Base-by-base conservation (phyloP, 2,329 filamentous ascomycete genomes). In the Zymoseptoria pseudotritici region DNA sequence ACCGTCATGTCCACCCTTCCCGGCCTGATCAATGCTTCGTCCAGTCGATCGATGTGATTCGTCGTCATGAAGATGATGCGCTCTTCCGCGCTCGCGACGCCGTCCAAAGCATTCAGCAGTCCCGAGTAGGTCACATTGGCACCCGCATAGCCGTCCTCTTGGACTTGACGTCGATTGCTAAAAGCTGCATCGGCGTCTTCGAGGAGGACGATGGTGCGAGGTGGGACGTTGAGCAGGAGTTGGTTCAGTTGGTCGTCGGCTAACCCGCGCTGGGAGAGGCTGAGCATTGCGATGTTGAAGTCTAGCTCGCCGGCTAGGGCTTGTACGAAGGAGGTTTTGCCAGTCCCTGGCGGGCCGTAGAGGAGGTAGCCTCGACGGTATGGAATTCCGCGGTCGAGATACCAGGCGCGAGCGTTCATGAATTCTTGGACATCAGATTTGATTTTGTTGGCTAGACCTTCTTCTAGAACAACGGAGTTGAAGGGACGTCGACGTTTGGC, bases 321-420 rank as follows among this genome's bases (percentile, higher is more conserved):
- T 74, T 97, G 91, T 63, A 99, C 97, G 68, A 99, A 97, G 0
- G 91, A 96, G 62, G 89, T 97, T 78, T 96, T 97, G 42, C 91
- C 95, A 50, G 89, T 96, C 0, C 92, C 92, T 0, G 92, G 92
- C 3, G 92, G 91, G 0, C 92, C 92, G 69, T 94, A 91, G 0
- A 97, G 82, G 7, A 97, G 81, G 71, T 97, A 97, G 0, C 92
- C 93, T 59, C 92, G 81, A 19, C 92, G 85, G 70, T 97, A 97
- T 0, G 93, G 93, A 64, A 97, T 96, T 2, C 92, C 93, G n/a
- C 93, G 86, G 69, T 96, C 91, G 55, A 91, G 84, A 71, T 97
- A 97, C 92, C 93, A 97, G 65, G 88, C 84, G 60, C 89, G 85
- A 46, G 89, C 87, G 1, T 79, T 78, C 56, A 96, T 79, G 69